Conservation (phyloP, 306 rosid species). For the Vigna trinervia region DNA sequence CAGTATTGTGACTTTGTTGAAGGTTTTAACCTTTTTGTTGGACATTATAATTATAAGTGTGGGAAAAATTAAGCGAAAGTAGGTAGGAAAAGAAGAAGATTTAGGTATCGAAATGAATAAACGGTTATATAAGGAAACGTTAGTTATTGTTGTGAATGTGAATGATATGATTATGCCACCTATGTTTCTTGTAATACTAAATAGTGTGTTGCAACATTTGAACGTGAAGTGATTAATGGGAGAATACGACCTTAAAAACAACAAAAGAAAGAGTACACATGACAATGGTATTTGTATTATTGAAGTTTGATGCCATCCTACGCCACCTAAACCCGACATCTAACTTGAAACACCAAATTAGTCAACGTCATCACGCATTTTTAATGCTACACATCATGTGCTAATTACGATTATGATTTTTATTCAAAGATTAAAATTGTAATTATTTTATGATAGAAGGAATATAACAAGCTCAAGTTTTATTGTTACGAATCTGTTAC, state of each 20-base stretch:
- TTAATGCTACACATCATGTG: conserved; percentile 1
- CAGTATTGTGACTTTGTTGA: not conserved
- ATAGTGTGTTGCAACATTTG: conserved; percentile 24
- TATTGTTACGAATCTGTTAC: no score
- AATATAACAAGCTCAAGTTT: no score
- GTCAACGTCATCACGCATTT: conserved; percentile 16
- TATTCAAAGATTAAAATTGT: no score
- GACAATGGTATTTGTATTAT: conserved; percentile 22
- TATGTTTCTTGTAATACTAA: conserved; percentile 6
- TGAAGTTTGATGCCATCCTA: conserved; percentile 40
- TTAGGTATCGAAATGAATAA: conserved; percentile 22
- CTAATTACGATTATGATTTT: not conserved
- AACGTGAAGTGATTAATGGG: conserved; percentile 42
- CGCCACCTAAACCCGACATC: conserved; percentile 37
- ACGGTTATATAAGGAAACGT: not conserved
- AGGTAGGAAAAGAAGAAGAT: not conserved
- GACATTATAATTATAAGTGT: conserved; percentile 10
- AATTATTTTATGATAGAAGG: no score
- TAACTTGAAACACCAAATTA: not conserved
- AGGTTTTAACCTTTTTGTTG: not conserved
- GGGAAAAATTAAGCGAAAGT: not conserved
- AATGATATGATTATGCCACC: conserved; percentile 24
- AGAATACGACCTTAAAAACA: conserved; percentile 37
- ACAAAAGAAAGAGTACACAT: not conserved
- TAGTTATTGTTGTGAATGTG: conserved; percentile 22